phyloP scores from a whole-genome alignment of 495 filamentous ascomycete genomes.

The Talaromyces trachyspermus region DNA sequence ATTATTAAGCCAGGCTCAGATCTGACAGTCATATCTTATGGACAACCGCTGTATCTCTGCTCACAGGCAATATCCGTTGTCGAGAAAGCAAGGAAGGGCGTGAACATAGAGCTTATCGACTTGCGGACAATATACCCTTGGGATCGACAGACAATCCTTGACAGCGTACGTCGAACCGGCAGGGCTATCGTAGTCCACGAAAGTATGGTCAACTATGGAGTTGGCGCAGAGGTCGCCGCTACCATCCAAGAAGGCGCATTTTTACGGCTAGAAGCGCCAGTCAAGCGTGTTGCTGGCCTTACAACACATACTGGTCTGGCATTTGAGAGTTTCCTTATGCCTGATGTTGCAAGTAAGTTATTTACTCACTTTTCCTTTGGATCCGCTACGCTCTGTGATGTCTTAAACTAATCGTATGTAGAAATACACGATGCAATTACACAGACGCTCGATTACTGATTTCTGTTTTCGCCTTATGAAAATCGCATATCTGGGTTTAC shows the following conservation, averaged over 20 bases:
- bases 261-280: slow-evolving; percentile 81
- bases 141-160: slow-evolving; percentile 77
- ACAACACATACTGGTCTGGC: slow-evolving; percentile 75
- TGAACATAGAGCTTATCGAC: slow-evolving; percentile 84
- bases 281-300: slow-evolving; percentile 86
- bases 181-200: slow-evolving; percentile 91
- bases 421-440: slow-evolving; percentile 63
- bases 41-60: slow-evolving; percentile 86
- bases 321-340: slow-evolving; percentile 83
- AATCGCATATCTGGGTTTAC: neutral
- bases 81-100: slow-evolving; percentile 66
- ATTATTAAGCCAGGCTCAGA: slow-evolving; percentile 77
- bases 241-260: slow-evolving; percentile 90
- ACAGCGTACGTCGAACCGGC: slow-evolving; percentile 86
- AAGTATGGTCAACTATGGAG: slow-evolving; percentile 88
- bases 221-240: slow-evolving; percentile 88
- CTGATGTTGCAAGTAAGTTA: slow-evolving; percentile 82
- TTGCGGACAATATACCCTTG: slow-evolving; percentile 89
- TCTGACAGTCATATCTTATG: slow-evolving; percentile 84
- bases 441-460: slow-evolving; percentile 49
- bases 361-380: neutral
- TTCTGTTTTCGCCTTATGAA: neutral
- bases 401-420: slow-evolving; percentile 17
- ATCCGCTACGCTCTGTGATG: neutral
- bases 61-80: slow-evolving; percentile 69